Base-by-base conservation (phyloP, 2,329 filamentous ascomycete species). In the Elsinoe ampelina region DNA sequence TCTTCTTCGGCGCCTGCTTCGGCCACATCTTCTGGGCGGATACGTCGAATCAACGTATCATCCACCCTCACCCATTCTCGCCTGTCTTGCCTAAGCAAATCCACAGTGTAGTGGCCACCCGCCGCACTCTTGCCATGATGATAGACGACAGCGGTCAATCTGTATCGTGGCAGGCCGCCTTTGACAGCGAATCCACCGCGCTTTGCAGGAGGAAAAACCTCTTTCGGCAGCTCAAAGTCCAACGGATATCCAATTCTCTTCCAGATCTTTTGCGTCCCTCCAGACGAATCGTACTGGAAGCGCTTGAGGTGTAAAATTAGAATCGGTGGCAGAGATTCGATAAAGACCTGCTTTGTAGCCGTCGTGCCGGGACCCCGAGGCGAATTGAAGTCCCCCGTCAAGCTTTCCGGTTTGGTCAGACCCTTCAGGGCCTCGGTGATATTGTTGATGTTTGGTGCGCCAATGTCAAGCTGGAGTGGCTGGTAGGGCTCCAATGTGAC, bases 41-140 rank as follows among this genome's bases (percentile, higher is more conserved):
- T 83, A 39, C 90, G 86, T 60, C 87, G 83, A 61, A 98, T 90
- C 59, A 89, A 75, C 0, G 93, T 98, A 68, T 98, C 93, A 65
- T 98, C 93, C 63, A 98, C 82, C 56, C 92, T 87, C 57, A 98
- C 87, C 93, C 93, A 98, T 71, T 96, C 91, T 19, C 82, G 82
- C n/a, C 86, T 89, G 68, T 98, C 93, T 71, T 97, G 92, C 54
- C 93, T 86, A 58, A 91, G 84, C 39, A 96, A 86, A 70, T 98
- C 93, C n/a, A 95, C 92, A 1, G 93, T 98, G 71, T 98, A 98
- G 70, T 98, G 93, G 2, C 93, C 93, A 54, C 89, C 91, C 61
- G 87, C 95, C 35, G 93, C 93, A 64, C 95, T 95, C 76, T 95
- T 96, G 59, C 93, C 93, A 65, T 98, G 93, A 67, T 98, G 93